Evolutionary conservation across 2,329 filamentous ascomycete species (phyloP).

Genomic region (Exophiala sp.): DNA sequence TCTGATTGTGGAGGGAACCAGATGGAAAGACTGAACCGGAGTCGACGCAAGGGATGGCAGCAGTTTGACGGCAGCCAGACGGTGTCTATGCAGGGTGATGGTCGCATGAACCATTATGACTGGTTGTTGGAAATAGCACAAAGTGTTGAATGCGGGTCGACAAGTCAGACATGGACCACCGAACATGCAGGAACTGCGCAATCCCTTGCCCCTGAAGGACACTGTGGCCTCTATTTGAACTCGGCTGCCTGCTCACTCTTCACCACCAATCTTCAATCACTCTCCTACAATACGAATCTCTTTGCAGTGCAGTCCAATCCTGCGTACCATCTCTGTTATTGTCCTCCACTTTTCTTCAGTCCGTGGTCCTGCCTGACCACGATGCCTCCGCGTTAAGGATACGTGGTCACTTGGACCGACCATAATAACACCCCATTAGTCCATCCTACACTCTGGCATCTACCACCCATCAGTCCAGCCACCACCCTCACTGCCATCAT

Average conservation of each 20-base stretch:
- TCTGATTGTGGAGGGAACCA: constrained; percentile 7
- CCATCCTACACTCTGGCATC: constrained; percentile 10
- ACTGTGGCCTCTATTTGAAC: constrained; percentile 26
- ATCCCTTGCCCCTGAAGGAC: constrained; percentile 10
- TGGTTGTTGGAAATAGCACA: constrained; percentile 18
- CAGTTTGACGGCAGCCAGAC: not conserved
- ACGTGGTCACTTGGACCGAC: constrained; percentile 24
- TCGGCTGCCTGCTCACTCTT: constrained; percentile 18
- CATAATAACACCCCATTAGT: constrained; percentile 11
- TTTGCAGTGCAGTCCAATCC: not conserved
- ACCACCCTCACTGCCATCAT: constrained; percentile 12
- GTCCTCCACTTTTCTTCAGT: constrained; percentile 10
- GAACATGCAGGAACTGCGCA: too few species aligned
- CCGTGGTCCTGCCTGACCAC: constrained; percentile 13
- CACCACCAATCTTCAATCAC: not conserved
- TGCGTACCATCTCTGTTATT: constrained; percentile 5
- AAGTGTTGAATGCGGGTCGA: not conserved
- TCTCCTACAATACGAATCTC: constrained; percentile 1
- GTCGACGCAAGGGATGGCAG: constrained; percentile 18
- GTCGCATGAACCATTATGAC: not conserved
- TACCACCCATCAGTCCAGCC: not conserved
- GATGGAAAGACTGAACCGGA: constrained; percentile 5
- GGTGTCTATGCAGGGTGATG: constrained; percentile 3
- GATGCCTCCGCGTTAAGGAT: constrained; percentile 25
- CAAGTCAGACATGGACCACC: not conserved